Evolutionary conservation across 1,139 yeast genomes (phyloP).

Genomic region (Saccharomyces hybrid): DNA sequence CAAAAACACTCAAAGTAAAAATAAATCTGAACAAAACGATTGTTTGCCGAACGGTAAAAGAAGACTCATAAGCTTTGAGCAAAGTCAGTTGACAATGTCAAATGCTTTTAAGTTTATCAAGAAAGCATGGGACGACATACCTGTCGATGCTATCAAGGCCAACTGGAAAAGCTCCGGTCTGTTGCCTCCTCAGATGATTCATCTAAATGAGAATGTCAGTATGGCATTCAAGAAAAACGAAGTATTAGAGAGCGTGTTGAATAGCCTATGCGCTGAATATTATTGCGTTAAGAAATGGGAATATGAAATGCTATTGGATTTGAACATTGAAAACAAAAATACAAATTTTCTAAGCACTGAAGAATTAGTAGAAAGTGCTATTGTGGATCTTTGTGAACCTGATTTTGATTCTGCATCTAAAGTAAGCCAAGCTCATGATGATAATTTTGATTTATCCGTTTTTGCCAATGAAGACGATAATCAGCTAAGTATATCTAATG

Average conservation of each 20-base stretch:
- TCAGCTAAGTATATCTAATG: not conserved
- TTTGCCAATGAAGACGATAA: slow-evolving; percentile 6
- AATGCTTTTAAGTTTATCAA: slow-evolving; percentile 53
- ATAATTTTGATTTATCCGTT: slow-evolving; percentile 9
- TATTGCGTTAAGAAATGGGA: slow-evolving; percentile 54
- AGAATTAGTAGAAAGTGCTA: slow-evolving; percentile 56
- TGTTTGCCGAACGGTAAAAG: slow-evolving; percentile 15
- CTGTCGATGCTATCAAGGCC: slow-evolving; percentile 40
- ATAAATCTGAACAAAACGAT: slow-evolving; percentile 8
- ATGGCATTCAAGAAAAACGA: slow-evolving; percentile 33
- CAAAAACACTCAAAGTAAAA: not conserved
- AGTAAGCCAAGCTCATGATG: slow-evolving; percentile 2
- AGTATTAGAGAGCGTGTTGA: slow-evolving; percentile 35
- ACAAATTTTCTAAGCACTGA: slow-evolving; percentile 55
- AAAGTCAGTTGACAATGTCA: slow-evolving; percentile 43
- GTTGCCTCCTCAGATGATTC: slow-evolving; percentile 30
- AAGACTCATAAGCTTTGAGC: slow-evolving; percentile 26
- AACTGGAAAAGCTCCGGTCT: slow-evolving; percentile 47
- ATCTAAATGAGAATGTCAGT: slow-evolving; percentile 26
- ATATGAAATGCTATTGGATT: slow-evolving; percentile 45
- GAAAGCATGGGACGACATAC: slow-evolving; percentile 47
- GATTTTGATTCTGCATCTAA: not conserved
- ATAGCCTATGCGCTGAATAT: slow-evolving; percentile 39
- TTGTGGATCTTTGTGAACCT: slow-evolving; percentile 30
- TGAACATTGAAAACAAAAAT: slow-evolving; percentile 50